Evolutionary conservation across 768 basidiomycete genomes (phyloP).

Genomic region (Strobilomyces confusus): DNA sequence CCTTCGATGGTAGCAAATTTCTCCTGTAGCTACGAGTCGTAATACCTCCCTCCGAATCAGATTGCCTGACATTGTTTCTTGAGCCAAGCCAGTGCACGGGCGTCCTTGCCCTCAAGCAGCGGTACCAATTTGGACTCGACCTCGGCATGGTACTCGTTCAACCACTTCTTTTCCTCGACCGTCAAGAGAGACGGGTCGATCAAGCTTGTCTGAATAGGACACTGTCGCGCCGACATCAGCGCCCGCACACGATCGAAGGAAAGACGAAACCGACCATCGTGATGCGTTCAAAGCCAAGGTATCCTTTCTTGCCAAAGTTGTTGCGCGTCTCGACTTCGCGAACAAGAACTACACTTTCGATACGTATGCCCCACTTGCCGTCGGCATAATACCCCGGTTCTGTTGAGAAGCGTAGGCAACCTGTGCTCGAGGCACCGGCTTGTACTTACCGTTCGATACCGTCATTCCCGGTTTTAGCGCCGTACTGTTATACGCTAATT

Average conservation of each 20-base stretch:
- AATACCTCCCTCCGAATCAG: neutral
- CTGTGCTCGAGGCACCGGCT: neutral
- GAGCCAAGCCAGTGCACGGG: conserved; percentile 24
- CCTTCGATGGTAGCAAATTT: neutral
- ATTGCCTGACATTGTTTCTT: conserved; percentile 16
- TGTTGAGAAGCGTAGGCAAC: conserved; percentile 12
- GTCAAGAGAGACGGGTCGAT: conserved; percentile 62
- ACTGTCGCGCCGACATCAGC: conserved; percentile 32
- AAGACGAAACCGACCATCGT: conserved; percentile 63
- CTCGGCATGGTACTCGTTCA: conserved; percentile 81
- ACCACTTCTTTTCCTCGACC: conserved; percentile 70
- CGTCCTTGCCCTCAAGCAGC: conserved; percentile 44
- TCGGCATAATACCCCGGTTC: conserved; percentile 94
- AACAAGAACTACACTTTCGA: conserved; percentile 86
- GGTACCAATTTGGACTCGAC: conserved; percentile 51
- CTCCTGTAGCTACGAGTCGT: neutral
- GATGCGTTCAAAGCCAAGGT: conserved; percentile 78
- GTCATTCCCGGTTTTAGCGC: conserved; percentile 84
- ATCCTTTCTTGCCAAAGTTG: conserved; percentile 78
- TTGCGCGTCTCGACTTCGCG: conserved; percentile 66
- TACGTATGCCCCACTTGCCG: conserved; percentile 87
- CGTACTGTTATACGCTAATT: conserved; percentile 60
- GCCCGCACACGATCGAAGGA: neutral
- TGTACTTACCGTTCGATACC: conserved; percentile 65
- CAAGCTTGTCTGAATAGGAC: conserved; percentile 85